Evolutionary conservation across 371 early-diverging fungal genomes (phyloP).

Genomic region (Caulochytrium protostelioides): DNA sequence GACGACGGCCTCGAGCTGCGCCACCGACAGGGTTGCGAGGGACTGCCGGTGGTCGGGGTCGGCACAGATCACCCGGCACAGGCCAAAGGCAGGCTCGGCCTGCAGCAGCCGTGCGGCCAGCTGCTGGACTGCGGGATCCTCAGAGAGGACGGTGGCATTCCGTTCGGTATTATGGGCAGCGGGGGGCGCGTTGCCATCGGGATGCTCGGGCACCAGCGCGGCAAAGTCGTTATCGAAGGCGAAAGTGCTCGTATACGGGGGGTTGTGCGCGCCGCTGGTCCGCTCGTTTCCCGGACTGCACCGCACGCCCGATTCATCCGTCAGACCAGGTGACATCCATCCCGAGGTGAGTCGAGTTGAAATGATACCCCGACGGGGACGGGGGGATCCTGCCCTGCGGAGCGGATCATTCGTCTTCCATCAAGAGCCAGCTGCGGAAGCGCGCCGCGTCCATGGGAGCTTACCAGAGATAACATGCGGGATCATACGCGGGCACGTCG

Average conservation of each 20-base stretch:
- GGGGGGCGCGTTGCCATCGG: slow-evolving; percentile 5
- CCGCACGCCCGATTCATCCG: background rate
- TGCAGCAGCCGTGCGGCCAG: slow-evolving; percentile 3
- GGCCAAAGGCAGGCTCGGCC: slow-evolving; percentile 49
- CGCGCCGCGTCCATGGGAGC: background rate
- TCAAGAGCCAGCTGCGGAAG: background rate
- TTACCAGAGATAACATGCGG: slow-evolving; percentile 52
- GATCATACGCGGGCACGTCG: slow-evolving; percentile 41
- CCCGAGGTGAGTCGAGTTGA: background rate
- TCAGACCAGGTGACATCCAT: background rate
- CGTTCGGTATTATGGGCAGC: background rate
- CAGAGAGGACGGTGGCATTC: background rate
- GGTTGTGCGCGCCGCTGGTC: slow-evolving; percentile 47
- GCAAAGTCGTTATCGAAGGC: slow-evolving; percentile 78
- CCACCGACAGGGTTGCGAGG: slow-evolving; percentile 53
- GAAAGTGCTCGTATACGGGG: slow-evolving; percentile 45
- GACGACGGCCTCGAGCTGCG: slow-evolving; percentile 43
- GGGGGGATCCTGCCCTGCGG: slow-evolving; percentile 3
- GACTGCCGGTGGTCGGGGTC: slow-evolving; percentile 69
- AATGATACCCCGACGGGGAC: background rate
- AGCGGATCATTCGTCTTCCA: background rate
- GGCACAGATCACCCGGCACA: slow-evolving; percentile 74
- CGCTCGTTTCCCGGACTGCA: slow-evolving; percentile 55
- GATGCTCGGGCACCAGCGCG: slow-evolving; percentile 50
- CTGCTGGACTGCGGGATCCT: background rate